Percentiles rank a stretch among this genome's conserved stretches.
These are phyloP conservation scores for Botrytis sinoallii DNA, from an alignment of 2,329 filamentous ascomycete species.

Conservation along the genomic window DNA sequence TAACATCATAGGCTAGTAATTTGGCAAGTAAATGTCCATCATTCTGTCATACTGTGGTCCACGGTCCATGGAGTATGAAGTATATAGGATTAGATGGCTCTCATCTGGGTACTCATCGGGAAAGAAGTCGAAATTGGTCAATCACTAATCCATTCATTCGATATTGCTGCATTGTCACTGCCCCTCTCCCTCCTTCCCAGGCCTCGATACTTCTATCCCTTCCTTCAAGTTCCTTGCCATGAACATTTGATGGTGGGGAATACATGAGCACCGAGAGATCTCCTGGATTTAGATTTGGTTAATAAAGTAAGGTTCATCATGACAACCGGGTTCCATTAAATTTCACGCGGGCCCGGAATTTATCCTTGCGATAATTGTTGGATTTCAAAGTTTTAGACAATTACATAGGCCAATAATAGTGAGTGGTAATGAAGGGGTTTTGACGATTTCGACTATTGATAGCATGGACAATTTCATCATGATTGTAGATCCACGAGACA, in stretches of 20 bases:
- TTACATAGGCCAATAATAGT: neutral
- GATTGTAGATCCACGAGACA: neutral
- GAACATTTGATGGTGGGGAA: neutral
- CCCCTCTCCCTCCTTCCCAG: neutral
- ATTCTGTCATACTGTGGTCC: neutral
- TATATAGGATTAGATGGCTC: neutral
- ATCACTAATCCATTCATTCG: neutral
- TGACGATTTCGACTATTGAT: neutral
- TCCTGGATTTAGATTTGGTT: neutral
- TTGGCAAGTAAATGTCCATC: neutral
- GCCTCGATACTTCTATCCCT: slow-evolving; percentile 2
- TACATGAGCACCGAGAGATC: neutral
- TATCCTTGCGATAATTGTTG: slow-evolving; percentile 3
- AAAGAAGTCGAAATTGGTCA: neutral
- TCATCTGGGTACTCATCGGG: neutral
- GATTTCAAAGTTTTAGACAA: slow-evolving; percentile 3
- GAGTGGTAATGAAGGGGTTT: neutral
- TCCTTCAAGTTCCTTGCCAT: neutral
- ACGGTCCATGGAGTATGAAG: neutral
- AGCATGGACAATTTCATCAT: slow-evolving; percentile 1
- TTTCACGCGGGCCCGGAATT: slow-evolving; percentile 10
- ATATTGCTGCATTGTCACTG: neutral
- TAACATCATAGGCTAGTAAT: neutral
- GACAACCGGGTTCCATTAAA: neutral
- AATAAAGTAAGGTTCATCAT: slow-evolving; percentile 1